phyloP scores from a whole-genome alignment of 2,329 filamentous ascomycete genomes.

The Cercospora brassicicola region DNA sequence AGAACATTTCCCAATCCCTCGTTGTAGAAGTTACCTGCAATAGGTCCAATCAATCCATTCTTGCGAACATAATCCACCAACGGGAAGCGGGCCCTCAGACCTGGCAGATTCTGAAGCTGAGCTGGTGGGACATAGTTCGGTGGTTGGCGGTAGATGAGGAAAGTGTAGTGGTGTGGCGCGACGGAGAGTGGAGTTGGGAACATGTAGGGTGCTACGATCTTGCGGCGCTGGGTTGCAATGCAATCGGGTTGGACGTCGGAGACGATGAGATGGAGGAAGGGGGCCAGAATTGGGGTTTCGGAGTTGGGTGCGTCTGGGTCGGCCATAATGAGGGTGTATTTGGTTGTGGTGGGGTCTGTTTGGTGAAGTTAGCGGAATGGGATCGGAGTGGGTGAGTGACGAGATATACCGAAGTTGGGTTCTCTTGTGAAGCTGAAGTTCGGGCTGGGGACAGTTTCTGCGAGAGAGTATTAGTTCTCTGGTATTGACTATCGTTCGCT shows the following conservation, averaged over 20 bases:
- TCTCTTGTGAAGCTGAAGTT: constrained; percentile 30
- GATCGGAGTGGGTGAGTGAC: neutral
- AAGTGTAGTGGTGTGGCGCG: constrained; percentile 27
- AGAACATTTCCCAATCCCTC: constrained; percentile 11
- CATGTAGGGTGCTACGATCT: constrained; percentile 24
- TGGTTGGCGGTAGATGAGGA: constrained; percentile 33
- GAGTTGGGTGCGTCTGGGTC: constrained; percentile 32
- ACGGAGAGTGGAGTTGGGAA: constrained; percentile 26
- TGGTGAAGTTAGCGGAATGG: neutral
- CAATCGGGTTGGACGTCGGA: constrained; percentile 30
- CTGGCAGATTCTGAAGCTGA: constrained; percentile 16
- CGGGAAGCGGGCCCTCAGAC: constrained; percentile 26
- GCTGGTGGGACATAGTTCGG: constrained; percentile 25
- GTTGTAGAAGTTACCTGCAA: constrained; percentile 15
- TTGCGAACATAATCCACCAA: constrained; percentile 16
- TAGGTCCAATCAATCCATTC: constrained; percentile 8
- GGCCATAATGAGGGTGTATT: constrained; percentile 32
- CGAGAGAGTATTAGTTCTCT: neutral
- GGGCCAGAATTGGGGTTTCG: constrained; percentile 17
- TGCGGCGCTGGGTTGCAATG: constrained; percentile 23
- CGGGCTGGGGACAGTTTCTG: constrained; percentile 27
- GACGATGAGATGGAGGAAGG: constrained; percentile 29
- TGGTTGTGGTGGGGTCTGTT: constrained; percentile 28
- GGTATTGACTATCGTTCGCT: neutral
- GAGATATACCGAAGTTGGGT: constrained; percentile 15